Base-by-base conservation (phyloP, 306 rosid species). In the Vigna reflexopilosa region DNA sequence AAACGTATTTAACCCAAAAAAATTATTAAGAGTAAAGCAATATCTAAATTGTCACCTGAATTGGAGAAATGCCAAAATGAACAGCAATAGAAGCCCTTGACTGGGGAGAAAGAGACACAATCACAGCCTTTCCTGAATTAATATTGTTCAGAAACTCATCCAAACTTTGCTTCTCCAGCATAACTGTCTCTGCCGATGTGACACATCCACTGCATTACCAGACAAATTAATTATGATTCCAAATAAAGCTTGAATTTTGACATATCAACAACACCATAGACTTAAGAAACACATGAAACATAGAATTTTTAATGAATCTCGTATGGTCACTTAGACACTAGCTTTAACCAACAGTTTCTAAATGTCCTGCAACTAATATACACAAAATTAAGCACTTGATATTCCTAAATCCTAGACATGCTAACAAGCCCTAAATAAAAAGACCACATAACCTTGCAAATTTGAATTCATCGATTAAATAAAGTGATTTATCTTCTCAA, bases 121-220 rank as follows among this genome's bases (percentile, higher is more conserved):
- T 84, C 34, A 92, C 96, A 48, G 88, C 68, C 81, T 87, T 92
- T 54, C 98, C 92, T 64, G 85, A 81, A 64, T 76, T 83, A 38
- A 92, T 75, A 67, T 87, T 95, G 61, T 87, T 81, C 59, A 95
- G 84, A 83, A 95, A 92, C 85, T 95, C 98, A 49, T 95, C 98
- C 91, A 88, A 85, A 85, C 98, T 93, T 90, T 95, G 98, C 73
- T 95, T 95, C 89, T 95, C 98, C 73, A 95, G 82, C 98, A 95
- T 89, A 83, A 95, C 88, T 9, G 98, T 92, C 88, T 95, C 98
- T 0, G 98, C 97, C 16, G 98, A 90, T 49, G 98, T 95, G 77
- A 92, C 95, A 8, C 98, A 95, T 51, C 98, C 98, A 89, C 98
- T 92, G 86, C 84, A 88, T 74, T 50, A 71, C 68, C 48, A 81